phyloP scores from a whole-genome alignment of 345 rosid species.

The Murraya koenigii region DNA sequence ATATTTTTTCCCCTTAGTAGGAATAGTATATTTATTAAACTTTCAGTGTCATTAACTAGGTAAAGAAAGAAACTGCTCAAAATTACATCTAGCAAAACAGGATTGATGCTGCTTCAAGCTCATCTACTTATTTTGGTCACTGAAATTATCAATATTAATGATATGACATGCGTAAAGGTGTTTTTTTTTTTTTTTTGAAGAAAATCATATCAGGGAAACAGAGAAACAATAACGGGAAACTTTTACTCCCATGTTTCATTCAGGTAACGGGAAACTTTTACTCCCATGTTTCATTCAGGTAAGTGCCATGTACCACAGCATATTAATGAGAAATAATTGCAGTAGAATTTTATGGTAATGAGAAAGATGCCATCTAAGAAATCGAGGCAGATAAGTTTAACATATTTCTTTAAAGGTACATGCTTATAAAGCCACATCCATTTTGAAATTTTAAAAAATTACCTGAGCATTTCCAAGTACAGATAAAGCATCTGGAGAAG shows the following conservation, averaged over 20 bases:
- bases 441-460: slow-evolving; percentile 8
- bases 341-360: background rate
- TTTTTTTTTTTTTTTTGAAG: background rate
- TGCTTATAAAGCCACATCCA: background rate
- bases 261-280: background rate
- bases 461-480: slow-evolving; percentile 43
- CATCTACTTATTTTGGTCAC: no score
- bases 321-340: background rate
- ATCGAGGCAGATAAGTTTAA: background rate
- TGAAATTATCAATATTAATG: no score
- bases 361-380: background rate
- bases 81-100: background rate
- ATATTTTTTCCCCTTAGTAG: background rate
- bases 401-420: background rate
- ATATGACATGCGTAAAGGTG: no score
- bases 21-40: background rate
- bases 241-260: background rate
- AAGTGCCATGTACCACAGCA: background rate
- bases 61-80: background rate
- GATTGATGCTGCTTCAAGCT: no score
- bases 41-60: background rate
- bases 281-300: background rate
- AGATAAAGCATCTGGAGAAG: slow-evolving; percentile 42
- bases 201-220: background rate
- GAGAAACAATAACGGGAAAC: background rate